Base-by-base conservation (phyloP, 1,139 yeast genomes). In the Candida gigantensis region DNA sequence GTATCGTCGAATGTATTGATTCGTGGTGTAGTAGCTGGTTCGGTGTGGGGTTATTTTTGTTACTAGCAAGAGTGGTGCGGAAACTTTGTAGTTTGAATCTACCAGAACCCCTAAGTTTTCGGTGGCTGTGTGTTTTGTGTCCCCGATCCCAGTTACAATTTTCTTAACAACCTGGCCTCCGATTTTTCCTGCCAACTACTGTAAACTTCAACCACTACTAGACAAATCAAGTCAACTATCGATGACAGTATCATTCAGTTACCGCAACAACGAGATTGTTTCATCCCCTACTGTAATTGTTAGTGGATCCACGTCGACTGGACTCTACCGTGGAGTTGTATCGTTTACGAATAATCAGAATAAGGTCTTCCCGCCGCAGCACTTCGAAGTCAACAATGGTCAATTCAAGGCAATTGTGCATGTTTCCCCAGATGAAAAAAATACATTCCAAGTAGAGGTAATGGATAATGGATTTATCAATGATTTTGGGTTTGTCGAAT, bases 361-460 rank as follows among this genome's bases (percentile, higher is more conserved):
- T 44, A 54, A 58, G 32, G 74, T 74, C 24, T 84, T 78, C 44
- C 95, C 96, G 0, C 77, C 89, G 0, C 83, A 80, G 50, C 65
- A 73, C 37, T 84, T 74, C 52, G 95, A 90, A 43, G 77, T 89
- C 7, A 78, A 81, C 39, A 67, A 76, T 30, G 81, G 84, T 1
- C 72, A 74, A 43, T 92, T 89, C 69, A 90, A 88, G 55, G 87
- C 86, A 0, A 52, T 86, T 15, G 68, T 85, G 3, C 87, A 85
- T 47, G 72, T 90, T 20, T 76, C 81, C 20, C 80, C 85, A 0
- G 89, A 90, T 7, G 65, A 61, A 14, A 28, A 30, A n/a, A 85
- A 84, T 49, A 55, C 49, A 2, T 58, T 84, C 32, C 41, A 51
- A 37, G 57, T 63, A 17, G 49, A 53, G 37, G 56, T 56, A 3